Base-by-base conservation (phyloP, 2,329 filamentous ascomycete genomes). In the Aphanocladium album region DNA sequence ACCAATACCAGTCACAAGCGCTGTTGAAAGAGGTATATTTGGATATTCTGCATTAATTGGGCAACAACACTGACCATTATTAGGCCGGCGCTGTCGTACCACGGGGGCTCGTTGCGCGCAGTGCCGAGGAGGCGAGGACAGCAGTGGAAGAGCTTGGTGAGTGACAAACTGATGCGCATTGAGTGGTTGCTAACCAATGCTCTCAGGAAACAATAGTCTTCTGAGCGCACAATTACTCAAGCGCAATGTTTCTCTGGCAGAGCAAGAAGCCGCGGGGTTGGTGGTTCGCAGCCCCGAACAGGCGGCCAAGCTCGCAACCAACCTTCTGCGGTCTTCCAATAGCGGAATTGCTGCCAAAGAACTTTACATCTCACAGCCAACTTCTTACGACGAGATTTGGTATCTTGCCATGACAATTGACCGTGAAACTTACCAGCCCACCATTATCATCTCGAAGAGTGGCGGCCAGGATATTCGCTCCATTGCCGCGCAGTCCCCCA, bases 341-440 rank as follows among this genome's bases (percentile, higher is more conserved):
- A 39, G 64, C 1, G 63, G 53, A 17, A 19, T 51, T 25, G 25
- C 63, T 0, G 68, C 74, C 3, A 68, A 69, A 0, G 71, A 73
- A 19, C 55, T 79, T 0, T 76, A 75, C 57, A 69, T 79, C 19
- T 68, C 73, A 30, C 70, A 78, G 64, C 43, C 64, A 0, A 53
- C 74, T 0, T 43, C 69, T 7, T 63, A 68, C 17, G 68, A 69
- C 0, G 63, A 72, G 1, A 68, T 73, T 54, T 81, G 73, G 70
- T 77, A 77, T 57, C 54, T 81, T 0, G 70, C 73, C 7, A 69
- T 81, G 52, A 73, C 73, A 0, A 70, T 81, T 41, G 76, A 80
- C 49, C 75, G 79, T 4, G 72, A 77, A n/a, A 69, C 67, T 16
- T 73, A 67, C 54, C 67, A 65, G 14, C 79, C 79, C 0, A 65